A percentile compares a stretch with the other conserved stretches of the same genome.
phyloP scores from a whole-genome alignment of 2,329 filamentous ascomycete species.

The Boeremia exigua region DNA sequence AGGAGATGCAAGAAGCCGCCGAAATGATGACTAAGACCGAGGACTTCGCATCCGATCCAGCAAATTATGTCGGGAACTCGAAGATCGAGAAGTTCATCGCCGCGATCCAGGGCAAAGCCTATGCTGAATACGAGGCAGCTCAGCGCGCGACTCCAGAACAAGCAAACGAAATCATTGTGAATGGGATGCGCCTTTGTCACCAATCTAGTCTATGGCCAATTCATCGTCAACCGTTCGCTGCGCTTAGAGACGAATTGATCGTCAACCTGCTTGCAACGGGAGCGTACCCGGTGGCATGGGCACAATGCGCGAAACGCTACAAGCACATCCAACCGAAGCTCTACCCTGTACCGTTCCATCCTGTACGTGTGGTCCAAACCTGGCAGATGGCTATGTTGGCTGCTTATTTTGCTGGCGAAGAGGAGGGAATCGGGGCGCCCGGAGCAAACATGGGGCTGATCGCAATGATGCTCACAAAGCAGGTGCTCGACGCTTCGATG shows the following conservation, averaged over 20 bases:
- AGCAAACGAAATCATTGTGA: constrained; percentile 45
- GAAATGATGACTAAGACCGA: constrained; percentile 26
- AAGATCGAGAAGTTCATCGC: constrained; percentile 35
- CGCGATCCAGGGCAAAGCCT: constrained; percentile 35
- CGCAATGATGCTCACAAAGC: constrained; percentile 51
- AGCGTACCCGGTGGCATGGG: constrained; percentile 56
- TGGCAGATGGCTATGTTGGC: constrained; percentile 50
- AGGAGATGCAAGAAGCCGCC: constrained; percentile 30
- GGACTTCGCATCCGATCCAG: constrained; percentile 23
- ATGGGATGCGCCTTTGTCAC: constrained; percentile 51
- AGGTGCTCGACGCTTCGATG: constrained; percentile 48
- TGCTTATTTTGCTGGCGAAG: constrained; percentile 36
- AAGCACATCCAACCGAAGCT: constrained; percentile 59
- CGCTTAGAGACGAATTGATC: constrained; percentile 61
- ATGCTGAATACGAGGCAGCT: constrained; percentile 31
- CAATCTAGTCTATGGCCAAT: constrained; percentile 54
- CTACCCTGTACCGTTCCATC: constrained; percentile 58
- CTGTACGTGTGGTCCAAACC: constrained; percentile 60
- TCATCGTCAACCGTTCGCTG: constrained; percentile 61
- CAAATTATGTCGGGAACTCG: constrained; percentile 35
- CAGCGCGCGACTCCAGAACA: constrained; percentile 32
- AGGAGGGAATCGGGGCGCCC: constrained; percentile 33
- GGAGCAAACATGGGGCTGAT: constrained; percentile 52
- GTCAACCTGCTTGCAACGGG: constrained; percentile 53
- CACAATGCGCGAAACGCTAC: constrained; percentile 60